Conservation (phyloP, 768 basidiomycete genomes). For the Chalciporus sphaerocephalus region DNA sequence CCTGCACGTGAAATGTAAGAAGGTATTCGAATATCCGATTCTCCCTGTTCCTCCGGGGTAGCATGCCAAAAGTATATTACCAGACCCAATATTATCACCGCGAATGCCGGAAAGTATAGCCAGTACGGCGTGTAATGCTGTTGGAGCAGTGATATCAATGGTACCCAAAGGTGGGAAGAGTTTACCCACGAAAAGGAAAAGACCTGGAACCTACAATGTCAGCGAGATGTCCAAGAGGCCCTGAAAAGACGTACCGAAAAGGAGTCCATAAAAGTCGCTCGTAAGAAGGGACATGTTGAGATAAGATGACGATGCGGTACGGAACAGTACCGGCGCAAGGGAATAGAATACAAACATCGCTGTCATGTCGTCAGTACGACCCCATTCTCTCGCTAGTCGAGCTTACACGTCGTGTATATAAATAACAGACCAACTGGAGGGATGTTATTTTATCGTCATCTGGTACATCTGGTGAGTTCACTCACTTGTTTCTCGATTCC, state of each 20-base stretch:
- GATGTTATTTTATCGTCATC: slow-evolving; percentile 37
- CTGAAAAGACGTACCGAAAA: slow-evolving; percentile 47
- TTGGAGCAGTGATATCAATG: slow-evolving; percentile 2
- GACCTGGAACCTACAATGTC: slow-evolving; percentile 26
- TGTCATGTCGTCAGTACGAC: slow-evolving; percentile 15
- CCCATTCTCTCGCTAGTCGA: neutral
- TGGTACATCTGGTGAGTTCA: neutral
- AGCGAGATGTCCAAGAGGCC: neutral
- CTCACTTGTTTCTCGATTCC: slow-evolving; percentile 68
- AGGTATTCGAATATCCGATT: slow-evolving; percentile 27
- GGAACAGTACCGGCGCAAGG: slow-evolving; percentile 75
- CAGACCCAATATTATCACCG: slow-evolving; percentile 64
- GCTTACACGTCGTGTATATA: slow-evolving; percentile 40
- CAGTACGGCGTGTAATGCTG: slow-evolving; percentile 83
- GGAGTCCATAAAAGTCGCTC: slow-evolving; percentile 81
- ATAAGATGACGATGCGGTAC: slow-evolving; percentile 80
- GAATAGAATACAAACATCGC: slow-evolving; percentile 83
- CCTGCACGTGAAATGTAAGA: slow-evolving; percentile 7
- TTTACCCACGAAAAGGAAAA: slow-evolving; percentile 50
- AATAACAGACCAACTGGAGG: slow-evolving; percentile 44
- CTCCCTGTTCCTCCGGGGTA: slow-evolving; percentile 73
- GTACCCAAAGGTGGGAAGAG: neutral
- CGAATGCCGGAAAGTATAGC: slow-evolving; percentile 83
- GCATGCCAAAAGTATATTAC: slow-evolving; percentile 83
- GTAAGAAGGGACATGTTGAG: slow-evolving; percentile 83